Evolutionary conservation across 108 stramenopile genomes (phyloP).

Genomic region (Discostella stelligeroides): DNA sequence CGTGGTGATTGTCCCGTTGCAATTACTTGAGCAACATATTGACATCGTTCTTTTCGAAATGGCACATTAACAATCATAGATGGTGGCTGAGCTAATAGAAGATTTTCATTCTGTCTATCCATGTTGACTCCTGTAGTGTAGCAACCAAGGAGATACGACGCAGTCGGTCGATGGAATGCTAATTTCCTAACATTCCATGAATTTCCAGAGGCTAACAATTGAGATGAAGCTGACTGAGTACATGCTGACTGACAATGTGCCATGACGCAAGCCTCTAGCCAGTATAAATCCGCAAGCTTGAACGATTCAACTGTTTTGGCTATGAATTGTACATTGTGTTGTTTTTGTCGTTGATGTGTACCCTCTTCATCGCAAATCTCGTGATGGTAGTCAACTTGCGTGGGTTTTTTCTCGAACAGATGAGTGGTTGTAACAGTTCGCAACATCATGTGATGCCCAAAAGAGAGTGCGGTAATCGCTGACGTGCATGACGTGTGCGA

Average conservation of each 20-base stretch:
- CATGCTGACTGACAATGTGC: constrained; percentile 15
- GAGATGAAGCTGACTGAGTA: background rate
- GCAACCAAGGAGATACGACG: constrained; percentile 25
- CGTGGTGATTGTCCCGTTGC: constrained; percentile 19
- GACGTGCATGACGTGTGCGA: too few relatives aligned
- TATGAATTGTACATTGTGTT: constrained; percentile 16
- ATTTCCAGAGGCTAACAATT: background rate
- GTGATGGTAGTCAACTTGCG: too few relatives aligned
- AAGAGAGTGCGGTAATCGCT: too few relatives aligned
- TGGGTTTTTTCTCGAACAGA: too few relatives aligned
- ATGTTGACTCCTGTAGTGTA: background rate
- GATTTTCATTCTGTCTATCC: background rate
- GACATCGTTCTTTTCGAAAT: constrained; percentile 47
- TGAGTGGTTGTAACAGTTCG: too few relatives aligned
- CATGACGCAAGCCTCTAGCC: constrained; percentile 51
- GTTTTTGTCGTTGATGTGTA: background rate
- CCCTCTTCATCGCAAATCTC: background rate
- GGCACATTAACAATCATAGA: constrained; percentile 6
- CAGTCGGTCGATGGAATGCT: constrained; percentile 33
- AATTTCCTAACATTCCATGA: constrained; percentile 15
- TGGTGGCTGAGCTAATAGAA: background rate
- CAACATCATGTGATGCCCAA: too few relatives aligned
- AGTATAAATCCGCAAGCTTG: constrained; percentile 70
- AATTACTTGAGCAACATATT: constrained; percentile 57
- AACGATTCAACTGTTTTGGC: constrained; percentile 72